Conservation (phyloP, 495 filamentous ascomycete species). For the Neurospora sp. region DNA sequence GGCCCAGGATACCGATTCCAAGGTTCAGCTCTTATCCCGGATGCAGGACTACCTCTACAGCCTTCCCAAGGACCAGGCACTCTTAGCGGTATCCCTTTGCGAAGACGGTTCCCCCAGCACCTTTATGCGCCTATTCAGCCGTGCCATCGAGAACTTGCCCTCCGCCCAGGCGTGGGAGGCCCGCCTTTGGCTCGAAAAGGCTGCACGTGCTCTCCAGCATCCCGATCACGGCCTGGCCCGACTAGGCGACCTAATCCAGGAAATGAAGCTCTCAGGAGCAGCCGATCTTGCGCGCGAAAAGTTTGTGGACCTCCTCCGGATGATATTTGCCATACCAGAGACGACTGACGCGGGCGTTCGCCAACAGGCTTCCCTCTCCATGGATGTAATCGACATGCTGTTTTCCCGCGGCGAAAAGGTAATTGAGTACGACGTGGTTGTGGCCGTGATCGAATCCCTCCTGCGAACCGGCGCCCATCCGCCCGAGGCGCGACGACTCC, state of each 20-base stretch:
- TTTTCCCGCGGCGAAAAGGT: conserved; percentile 24
- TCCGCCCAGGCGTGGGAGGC: conserved; percentile 19
- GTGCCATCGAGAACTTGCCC: conserved; percentile 15
- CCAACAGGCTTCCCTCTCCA: conserved; percentile 18
- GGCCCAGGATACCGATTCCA: conserved; percentile 14
- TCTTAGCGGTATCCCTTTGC: background rate
- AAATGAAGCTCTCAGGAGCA: conserved; percentile 17
- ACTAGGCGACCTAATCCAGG: conserved; percentile 12
- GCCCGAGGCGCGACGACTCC: conserved; percentile 5
- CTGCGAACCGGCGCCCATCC: conserved; percentile 1
- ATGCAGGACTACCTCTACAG: conserved; percentile 11
- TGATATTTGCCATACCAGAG: conserved; percentile 18
- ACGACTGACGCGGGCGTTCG: background rate
- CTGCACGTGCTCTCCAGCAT: conserved; percentile 2
- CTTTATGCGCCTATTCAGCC: conserved; percentile 17
- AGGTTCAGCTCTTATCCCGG: conserved; percentile 13
- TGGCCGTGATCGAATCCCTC: conserved; percentile 27
- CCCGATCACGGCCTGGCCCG: background rate
- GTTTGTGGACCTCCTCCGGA: conserved; percentile 22
- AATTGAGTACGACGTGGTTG: conserved; percentile 27
- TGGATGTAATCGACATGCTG: conserved; percentile 28
- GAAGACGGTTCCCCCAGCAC: background rate
- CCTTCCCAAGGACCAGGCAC: background rate
- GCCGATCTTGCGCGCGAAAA: conserved; percentile 22
- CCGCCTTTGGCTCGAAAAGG: conserved; percentile 19